Conservation (phyloP, 352 stramenopile species). For the Pythium vanterpoolii region DNA sequence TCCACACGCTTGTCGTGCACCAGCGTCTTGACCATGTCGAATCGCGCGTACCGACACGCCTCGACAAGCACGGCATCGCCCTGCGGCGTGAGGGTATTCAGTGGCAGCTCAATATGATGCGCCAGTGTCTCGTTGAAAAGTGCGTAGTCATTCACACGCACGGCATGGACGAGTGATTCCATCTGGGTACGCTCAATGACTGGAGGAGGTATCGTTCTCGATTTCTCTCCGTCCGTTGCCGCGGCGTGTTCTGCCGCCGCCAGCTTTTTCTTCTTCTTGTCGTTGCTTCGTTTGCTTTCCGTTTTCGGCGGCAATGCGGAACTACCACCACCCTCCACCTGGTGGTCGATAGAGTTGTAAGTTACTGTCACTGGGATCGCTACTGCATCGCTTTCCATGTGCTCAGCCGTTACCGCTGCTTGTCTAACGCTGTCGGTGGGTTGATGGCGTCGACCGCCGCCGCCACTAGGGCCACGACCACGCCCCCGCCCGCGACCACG, state of each 20-base stretch:
- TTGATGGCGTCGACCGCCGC: background rate
- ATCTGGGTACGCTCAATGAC: constrained; percentile 11
- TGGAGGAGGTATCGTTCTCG: background rate
- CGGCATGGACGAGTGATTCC: constrained; percentile 29
- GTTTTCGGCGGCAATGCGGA: background rate
- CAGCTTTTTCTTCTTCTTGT: background rate
- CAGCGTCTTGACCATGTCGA: constrained; percentile 36
- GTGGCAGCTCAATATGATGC: constrained; percentile 23
- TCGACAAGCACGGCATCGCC: constrained; percentile 52
- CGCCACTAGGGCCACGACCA: background rate
- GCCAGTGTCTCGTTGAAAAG: constrained; percentile 28
- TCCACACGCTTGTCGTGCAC: constrained; percentile 27
- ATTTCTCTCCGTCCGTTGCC: background rate
- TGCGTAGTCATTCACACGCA: constrained; percentile 25
- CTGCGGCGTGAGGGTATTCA: constrained; percentile 36
- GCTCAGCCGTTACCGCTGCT: background rate
- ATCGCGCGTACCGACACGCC: constrained; percentile 47
- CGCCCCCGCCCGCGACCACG: constrained; percentile 3
- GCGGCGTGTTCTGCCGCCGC: too few species aligned
- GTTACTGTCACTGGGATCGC: background rate
- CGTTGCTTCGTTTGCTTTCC: background rate
- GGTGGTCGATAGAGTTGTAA: background rate
- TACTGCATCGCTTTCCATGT: background rate
- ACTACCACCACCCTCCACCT: background rate
- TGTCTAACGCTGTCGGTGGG: background rate